Evolutionary conservation across 2,329 filamentous ascomycete species (phyloP).

Genomic region (Neonectria sp.): DNA sequence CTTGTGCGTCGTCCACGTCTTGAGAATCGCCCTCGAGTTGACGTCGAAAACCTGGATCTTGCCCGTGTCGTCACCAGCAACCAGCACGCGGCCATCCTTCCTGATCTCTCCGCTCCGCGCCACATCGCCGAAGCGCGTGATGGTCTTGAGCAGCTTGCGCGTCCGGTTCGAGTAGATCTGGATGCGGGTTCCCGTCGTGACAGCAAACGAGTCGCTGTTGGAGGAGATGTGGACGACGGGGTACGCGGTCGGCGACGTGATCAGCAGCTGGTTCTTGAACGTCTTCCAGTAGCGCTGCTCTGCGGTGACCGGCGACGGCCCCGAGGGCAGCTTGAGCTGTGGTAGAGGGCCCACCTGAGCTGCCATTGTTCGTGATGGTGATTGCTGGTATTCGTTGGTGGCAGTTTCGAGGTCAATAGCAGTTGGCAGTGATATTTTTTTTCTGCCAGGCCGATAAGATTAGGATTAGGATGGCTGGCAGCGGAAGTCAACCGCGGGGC

Average conservation of each 20-base stretch:
- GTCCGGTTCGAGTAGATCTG: slow-evolving; percentile 96
- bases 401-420: slow-evolving; percentile 25
- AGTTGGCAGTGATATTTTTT: slow-evolving; percentile 48
- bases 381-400: slow-evolving; percentile 37
- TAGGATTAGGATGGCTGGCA: slow-evolving; percentile 42
- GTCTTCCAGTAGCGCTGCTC: slow-evolving; percentile 98
- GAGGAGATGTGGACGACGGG: slow-evolving; percentile 93
- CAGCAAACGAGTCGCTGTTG: slow-evolving; percentile 84
- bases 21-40: slow-evolving; percentile 87
- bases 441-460: slow-evolving; percentile 47
- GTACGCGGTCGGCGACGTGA: slow-evolving; percentile 91
- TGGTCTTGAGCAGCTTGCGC: slow-evolving; percentile 92
- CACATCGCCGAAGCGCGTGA: slow-evolving; percentile 93
- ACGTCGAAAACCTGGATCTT: slow-evolving; percentile 97
- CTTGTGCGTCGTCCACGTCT: slow-evolving; percentile 95
- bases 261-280: slow-evolving; percentile 91
- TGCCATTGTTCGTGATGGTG: slow-evolving; percentile 73
- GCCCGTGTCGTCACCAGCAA: slow-evolving; percentile 92
- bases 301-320: slow-evolving; percentile 86
- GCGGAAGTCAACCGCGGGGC: slow-evolving; percentile 28
- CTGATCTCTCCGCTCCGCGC: slow-evolving; percentile 92
- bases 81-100: slow-evolving; percentile 88
- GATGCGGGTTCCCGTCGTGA: slow-evolving; percentile 93
- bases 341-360: slow-evolving; percentile 86
- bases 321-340: slow-evolving; percentile 86